phyloP scores from a whole-genome alignment of 2,329 filamentous ascomycete genomes.

The Penicillium sp. region DNA sequence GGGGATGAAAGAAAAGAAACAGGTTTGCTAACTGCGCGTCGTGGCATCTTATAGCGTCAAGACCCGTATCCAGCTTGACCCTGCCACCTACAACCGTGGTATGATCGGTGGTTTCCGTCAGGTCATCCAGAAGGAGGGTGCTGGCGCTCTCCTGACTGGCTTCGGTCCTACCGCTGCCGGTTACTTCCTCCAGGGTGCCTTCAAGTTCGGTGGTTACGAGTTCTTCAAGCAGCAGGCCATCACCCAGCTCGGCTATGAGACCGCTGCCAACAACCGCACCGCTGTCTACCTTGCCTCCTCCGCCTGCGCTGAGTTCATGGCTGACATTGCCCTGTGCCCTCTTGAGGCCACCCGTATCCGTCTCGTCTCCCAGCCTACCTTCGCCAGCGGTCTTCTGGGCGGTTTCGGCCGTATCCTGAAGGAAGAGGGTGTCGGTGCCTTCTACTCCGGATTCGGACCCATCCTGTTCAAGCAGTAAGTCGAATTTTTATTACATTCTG shows the following conservation, averaged over 20 bases:
- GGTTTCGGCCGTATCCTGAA: conserved; percentile 83
- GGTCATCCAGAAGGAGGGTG: conserved; percentile 82
- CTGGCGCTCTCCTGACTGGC: conserved; percentile 83
- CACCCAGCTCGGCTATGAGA: conserved; percentile 76
- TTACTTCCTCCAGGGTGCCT: conserved; percentile 92
- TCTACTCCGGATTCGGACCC: conserved; percentile 90
- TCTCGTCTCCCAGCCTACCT: conserved; percentile 85
- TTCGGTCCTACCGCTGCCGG: conserved; percentile 83
- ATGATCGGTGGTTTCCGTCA: conserved; percentile 85
- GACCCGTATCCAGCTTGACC: conserved; percentile 93
- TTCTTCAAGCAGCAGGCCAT: conserved; percentile 95
- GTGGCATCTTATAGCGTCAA: conserved; percentile 70
- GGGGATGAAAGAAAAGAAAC: neutral
- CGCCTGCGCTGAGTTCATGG: conserved; percentile 67
- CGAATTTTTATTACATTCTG: neutral
- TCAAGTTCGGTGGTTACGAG: conserved; percentile 95
- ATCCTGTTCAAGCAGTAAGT: conserved; percentile 82
- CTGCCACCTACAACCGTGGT: conserved; percentile 84
- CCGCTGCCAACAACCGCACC: conserved; percentile 76
- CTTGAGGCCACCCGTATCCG: conserved; percentile 93
- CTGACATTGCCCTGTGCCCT: conserved; percentile 74
- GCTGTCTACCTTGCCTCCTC: conserved; percentile 76
- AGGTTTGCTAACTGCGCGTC: conserved; percentile 15
- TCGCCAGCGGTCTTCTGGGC: conserved; percentile 76
- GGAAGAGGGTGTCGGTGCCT: conserved; percentile 80